Evolutionary conservation across 129 eudicot species (phyloP).

Genomic region (Flaveria bidentis): DNA sequence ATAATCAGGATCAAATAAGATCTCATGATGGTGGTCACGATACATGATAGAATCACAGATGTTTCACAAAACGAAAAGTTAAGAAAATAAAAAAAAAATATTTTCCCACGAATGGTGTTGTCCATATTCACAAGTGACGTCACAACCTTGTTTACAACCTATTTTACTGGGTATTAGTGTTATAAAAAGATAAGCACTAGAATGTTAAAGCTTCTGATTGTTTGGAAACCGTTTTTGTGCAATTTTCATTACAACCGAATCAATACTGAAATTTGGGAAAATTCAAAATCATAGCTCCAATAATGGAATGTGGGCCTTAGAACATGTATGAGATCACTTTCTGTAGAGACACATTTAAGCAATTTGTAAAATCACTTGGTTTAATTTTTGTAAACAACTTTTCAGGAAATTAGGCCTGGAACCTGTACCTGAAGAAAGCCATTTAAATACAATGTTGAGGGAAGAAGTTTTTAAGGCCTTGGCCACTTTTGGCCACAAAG

Average conservation of each 20-base stretch:
- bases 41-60: background rate
- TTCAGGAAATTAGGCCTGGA: conserved; percentile 50
- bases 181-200: no score
- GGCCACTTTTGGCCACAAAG: conserved; percentile 47
- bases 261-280: background rate
- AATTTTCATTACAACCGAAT: background rate
- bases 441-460: conserved; percentile 45
- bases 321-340: background rate
- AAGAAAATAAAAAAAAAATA: no score
- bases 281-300: background rate
- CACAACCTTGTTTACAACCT: background rate
- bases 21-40: background rate
- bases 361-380: conserved; percentile 10
- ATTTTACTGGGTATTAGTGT: background rate
- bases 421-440: conserved; percentile 47
- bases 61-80: background rate
- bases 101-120: background rate
- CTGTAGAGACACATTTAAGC: conserved; percentile 8
- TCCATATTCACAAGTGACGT: background rate
- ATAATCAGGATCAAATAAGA: background rate
- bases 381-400: conserved; percentile 12
- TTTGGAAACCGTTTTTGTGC: background rate
- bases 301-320: background rate
- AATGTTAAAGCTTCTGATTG: background rate
- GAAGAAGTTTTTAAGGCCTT: conserved; percentile 50